These are phyloP conservation scores for Trebouxia gelatinosa DNA, from an alignment of 163 green algal genomes.

Conservation along the genomic window DNA sequence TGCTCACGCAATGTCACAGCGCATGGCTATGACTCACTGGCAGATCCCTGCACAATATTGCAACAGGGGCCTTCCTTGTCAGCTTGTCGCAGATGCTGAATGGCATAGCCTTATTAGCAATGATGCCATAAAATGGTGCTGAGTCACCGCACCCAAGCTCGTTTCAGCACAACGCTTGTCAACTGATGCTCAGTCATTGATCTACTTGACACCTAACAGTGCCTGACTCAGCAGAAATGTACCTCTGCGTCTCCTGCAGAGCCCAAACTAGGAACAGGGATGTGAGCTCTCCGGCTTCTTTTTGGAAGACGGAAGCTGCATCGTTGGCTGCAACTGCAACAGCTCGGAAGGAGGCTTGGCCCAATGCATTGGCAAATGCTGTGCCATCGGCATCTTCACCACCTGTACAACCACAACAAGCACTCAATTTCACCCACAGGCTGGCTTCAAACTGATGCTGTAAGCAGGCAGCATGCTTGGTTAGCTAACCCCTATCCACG, in stretches of 20 bases:
- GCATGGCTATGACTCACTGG: too few species aligned
- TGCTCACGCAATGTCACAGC: too few species aligned
- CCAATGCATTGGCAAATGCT: slow-evolving; percentile 42
- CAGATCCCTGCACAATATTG: too few species aligned
- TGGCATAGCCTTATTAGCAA: too few species aligned
- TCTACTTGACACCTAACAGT: too few species aligned
- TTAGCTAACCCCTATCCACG: slow-evolving; percentile 11
- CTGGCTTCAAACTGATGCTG: background rate
- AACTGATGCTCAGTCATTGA: too few species aligned
- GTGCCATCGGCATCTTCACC: slow-evolving; percentile 43
- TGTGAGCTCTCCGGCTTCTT: slow-evolving; percentile 34
- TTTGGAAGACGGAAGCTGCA: slow-evolving; percentile 37
- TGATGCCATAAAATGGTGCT: too few species aligned
- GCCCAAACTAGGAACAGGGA: slow-evolving; percentile 47
- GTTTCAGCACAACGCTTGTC: too few species aligned
- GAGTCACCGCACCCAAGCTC: too few species aligned
- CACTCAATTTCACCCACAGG: background rate
- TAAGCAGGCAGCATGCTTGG: background rate
- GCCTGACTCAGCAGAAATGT: too few species aligned
- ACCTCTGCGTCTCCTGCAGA: slow-evolving; percentile 43
- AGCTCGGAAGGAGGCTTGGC: slow-evolving; percentile 38
- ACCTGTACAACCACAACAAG: slow-evolving; percentile 13
- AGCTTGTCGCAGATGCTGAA: too few species aligned
- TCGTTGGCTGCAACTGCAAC: slow-evolving; percentile 43
- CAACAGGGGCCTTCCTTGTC: too few species aligned